Evolutionary conservation across 768 basidiomycete genomes (phyloP), one percentile per base, ranked within the genome.

Genomic region (Hemileccinum impolitum): DNA sequence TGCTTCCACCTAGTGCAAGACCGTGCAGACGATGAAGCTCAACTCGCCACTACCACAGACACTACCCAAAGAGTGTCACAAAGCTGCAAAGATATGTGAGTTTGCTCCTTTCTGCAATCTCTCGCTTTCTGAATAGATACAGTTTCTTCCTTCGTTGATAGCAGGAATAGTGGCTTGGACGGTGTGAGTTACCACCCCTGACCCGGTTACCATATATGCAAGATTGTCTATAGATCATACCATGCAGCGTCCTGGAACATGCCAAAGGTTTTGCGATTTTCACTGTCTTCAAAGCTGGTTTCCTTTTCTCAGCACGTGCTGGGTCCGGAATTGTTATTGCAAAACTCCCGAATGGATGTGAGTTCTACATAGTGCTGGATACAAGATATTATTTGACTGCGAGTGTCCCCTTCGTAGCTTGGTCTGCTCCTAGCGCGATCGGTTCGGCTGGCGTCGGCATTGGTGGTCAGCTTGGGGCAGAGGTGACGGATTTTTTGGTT

Each of bases 371-470:
- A 6, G 23, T 23, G 23, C 23, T 43, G 17, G 19, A 38, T 35
- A 3, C 39, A 40, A 23, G 15, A 39, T 30, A 35, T 38, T 26
- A 13, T 41, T 25, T 41, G 46, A 50, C 23, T 30, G 28, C 10
- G 11, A 41, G 21, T 51, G 6, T 50, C 37, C 37, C 86, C 81
- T 77, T 36, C 92, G 85, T 48, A 93, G 88, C 80, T 32, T 99
- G 94, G 94, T 91, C 90, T 31, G 84, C 94, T 17, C 96, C 96
- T 3, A 89, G 87, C 63, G 96, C 95, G 3, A 95, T 99, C 39
- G 94, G 94, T 21, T 85, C 90, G 3, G 95, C 87, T 13, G 95
- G 95, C 0, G 63, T 94, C 5, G 95, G 95, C 0, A 72, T 94
- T 4, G 96, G 95, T 17, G 82, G 86, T 17, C 89, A 91, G 60